Percentiles rank a stretch among this genome's conserved stretches.
Evolutionary conservation across 768 basidiomycete genomes (phyloP).

Genomic region (Amanita brunnescens): DNA sequence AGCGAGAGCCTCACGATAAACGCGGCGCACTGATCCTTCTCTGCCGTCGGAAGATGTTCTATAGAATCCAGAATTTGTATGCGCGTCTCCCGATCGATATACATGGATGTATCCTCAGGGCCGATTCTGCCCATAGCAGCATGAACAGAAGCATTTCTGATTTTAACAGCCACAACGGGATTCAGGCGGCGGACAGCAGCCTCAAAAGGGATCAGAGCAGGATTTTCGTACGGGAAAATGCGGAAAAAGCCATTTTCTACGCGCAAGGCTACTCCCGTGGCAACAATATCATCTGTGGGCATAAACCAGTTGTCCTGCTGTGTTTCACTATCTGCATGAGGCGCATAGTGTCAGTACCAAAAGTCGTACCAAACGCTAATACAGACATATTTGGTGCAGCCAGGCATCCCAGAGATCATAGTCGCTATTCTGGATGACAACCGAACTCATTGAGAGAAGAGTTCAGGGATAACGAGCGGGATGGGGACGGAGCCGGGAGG

Average conservation of each 20-base stretch:
- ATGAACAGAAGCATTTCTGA: slow-evolving; percentile 67
- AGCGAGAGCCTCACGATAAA: slow-evolving; percentile 43
- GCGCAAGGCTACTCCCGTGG: slow-evolving; percentile 68
- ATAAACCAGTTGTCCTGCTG: slow-evolving; percentile 77
- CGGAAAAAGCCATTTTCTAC: slow-evolving; percentile 56
- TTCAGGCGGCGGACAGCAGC: slow-evolving; percentile 69
- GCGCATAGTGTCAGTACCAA: background rate
- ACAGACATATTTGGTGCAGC: slow-evolving; percentile 64
- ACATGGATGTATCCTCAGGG: slow-evolving; percentile 44
- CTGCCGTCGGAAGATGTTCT: slow-evolving; percentile 57
- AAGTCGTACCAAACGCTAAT: background rate
- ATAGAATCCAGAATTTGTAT: slow-evolving; percentile 78
- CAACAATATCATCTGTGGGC: slow-evolving; percentile 59
- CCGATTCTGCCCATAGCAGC: slow-evolving; percentile 62
- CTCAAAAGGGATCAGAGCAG: slow-evolving; percentile 67
- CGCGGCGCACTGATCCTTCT: slow-evolving; percentile 85
- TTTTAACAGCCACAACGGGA: slow-evolving; percentile 76
- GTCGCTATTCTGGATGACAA: slow-evolving; percentile 49
- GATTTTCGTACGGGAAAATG: slow-evolving; percentile 82
- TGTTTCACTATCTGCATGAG: slow-evolving; percentile 39
- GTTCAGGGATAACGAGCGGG: slow-evolving; percentile 2
- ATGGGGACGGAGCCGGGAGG: slow-evolving; percentile 3
- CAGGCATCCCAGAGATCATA: slow-evolving; percentile 76
- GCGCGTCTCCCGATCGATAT: slow-evolving; percentile 72
- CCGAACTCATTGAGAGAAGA: slow-evolving; percentile 18